Evolutionary conservation across 2,329 filamentous ascomycete species (phyloP), one percentile per base, ranked within the genome.

Genomic region (Talaromyces pinophilus): DNA sequence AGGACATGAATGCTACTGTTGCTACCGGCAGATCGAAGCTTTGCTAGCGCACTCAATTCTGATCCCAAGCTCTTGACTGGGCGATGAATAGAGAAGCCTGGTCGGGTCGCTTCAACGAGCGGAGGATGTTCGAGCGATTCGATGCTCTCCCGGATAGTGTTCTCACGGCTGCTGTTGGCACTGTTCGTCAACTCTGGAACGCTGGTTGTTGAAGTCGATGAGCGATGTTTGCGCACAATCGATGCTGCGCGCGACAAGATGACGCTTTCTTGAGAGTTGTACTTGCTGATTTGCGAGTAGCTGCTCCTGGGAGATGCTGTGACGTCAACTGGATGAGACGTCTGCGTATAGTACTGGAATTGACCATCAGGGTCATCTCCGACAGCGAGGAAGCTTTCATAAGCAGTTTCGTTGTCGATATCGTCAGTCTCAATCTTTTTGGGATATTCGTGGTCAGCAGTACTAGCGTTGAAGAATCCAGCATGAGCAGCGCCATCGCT

Each of bases 261-360:
- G 68, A 85, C 81, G 72, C 84, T 86, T 71, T 86, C 84, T 66
- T 86, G 84, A 5, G 84, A 86, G 72, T 83, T 85, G 69, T 82
- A 83, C 68, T 85, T 85, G 78, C 84, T 86, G 62, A 84, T 82
- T 15, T 81, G 82, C 2, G 83, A 82, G 65, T 79, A 80, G 70
- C 83, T 84, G 71, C 80, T 84, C 30, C 82, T 81, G 2, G 78
- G 76, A 44, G 79, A 80, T 61, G 74, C 70, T n/a, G 73, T 70
- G 59, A 76, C 73, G 38, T 77, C 76, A 30, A 79, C 77, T 6
- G 80, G 79, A 59, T 80, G 78, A 44, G 78, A 77, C 60, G 78
- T 75, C n/a, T 78, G 74, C 30, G 81, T 75, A 63, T 78, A 77
- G 67, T 83, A 80, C 25, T 81, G 78, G 57, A 81, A 82, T 66